A percentile compares a stretch with the other conserved stretches of the same genome.
phyloP scores from a whole-genome alignment of 2,329 filamentous ascomycete genomes.

The Claviceps sp. region DNA sequence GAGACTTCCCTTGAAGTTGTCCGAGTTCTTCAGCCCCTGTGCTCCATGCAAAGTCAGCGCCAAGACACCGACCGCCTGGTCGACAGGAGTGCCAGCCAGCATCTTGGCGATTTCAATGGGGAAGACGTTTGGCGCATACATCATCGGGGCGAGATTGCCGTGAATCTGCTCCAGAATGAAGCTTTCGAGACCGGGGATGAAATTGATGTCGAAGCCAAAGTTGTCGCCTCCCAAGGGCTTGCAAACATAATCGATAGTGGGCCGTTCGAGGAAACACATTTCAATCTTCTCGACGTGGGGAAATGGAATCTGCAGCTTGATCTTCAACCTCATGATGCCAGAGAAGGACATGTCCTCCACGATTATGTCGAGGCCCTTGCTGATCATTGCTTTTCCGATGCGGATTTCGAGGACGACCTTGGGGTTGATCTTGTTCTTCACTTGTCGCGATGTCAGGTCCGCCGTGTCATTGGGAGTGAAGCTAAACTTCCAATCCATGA shows the following conservation, averaged over 20 bases:
- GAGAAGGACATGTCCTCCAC: slow-evolving; percentile 96
- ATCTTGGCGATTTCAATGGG: slow-evolving; percentile 98
- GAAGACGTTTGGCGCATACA: slow-evolving; percentile 97
- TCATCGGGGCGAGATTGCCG: slow-evolving; percentile 85
- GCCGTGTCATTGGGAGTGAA: slow-evolving; percentile 91
- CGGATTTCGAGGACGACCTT: slow-evolving; percentile 93
- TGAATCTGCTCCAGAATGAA: slow-evolving; percentile 98
- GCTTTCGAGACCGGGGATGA: slow-evolving; percentile 82
- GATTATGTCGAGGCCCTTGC: slow-evolving; percentile 93
- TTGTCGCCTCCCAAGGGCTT: slow-evolving; percentile 92
- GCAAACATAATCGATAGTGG: slow-evolving; percentile 90
- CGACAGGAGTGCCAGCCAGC: slow-evolving; percentile 83
- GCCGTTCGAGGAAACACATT: slow-evolving; percentile 83
- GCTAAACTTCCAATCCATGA: slow-evolving; percentile 99
- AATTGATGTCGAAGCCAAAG: slow-evolving; percentile 97
- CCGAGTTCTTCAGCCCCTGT: slow-evolving; percentile 83
- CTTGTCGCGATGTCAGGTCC: slow-evolving; percentile 78
- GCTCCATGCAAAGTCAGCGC: slow-evolving; percentile 86
- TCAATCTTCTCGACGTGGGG: slow-evolving; percentile 91
- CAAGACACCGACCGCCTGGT: slow-evolving; percentile 89
- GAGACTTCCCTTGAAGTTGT: slow-evolving; percentile 82
- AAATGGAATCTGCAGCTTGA: slow-evolving; percentile 93
- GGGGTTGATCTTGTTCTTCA: slow-evolving; percentile 93
- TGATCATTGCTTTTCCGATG: slow-evolving; percentile 90
- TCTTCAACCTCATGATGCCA: slow-evolving; percentile 90